Base-by-base conservation (phyloP, 1,139 yeast species). In the Citeromyces hawaiiensis region DNA sequence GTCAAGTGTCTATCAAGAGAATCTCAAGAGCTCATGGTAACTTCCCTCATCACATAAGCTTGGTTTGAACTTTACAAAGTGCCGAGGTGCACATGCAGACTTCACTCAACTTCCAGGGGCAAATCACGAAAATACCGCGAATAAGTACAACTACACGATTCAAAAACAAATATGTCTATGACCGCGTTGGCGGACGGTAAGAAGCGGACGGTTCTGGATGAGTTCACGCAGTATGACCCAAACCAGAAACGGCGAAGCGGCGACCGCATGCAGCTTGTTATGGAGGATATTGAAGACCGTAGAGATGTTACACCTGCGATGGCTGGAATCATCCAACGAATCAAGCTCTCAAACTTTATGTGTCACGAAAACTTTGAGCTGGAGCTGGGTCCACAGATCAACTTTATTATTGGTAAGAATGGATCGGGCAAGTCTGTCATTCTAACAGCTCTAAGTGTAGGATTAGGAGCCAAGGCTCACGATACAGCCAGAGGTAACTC, bases 391-490 rank as follows among this genome's bases (percentile, higher is more conserved):
- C 94, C 94, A 0, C 75, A 81, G 43, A 68, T 91, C 46, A 93
- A 91, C 57, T 86, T 93, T 52, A 85, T 93, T 42, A 83, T 87
- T 31, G 99, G 99, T 10, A 72, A 83, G 46, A 93, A 93, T 52
- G 99, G 99, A 2, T 80, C 94, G 29, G 99, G 99, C 27, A 93
- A 93, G 54, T 79, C 93, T 57, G 96, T 98, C 1, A 71, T 93
- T 25, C 62, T 93, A 45, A 88, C 97, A 0, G 97, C 96, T 1
- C 76, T 93, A 5, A 77, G 93, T 2, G 81, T 87, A 10, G 94
- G 96, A 5, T 62, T 91, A 8, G 98, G 98, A n/a, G 95, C 95
- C 1, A 83, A 80, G 50, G 96, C 97, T 0, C 68, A 79, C n/a
- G 87, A 78, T 42, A 91, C 98, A 0, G 82, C 82, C 51, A 70